Evolutionary conservation across 73 alveolate species (phyloP).

Genomic region (Urostyla sp.): DNA sequence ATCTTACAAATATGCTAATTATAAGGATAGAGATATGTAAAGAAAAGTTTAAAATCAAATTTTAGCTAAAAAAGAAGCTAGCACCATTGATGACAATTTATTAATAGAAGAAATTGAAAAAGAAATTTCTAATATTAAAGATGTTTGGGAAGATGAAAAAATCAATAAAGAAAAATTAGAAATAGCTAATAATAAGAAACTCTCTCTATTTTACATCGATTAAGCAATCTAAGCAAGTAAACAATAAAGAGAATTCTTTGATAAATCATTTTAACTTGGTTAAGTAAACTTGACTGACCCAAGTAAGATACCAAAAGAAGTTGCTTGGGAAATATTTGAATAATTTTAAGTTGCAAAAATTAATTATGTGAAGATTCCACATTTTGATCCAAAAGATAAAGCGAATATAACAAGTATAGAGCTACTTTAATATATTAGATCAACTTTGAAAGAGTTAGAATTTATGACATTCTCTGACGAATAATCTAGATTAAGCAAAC

Average conservation of each 20-base stretch:
- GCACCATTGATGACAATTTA: constrained; percentile 34
- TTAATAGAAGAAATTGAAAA: constrained; percentile 21
- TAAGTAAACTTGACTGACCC: constrained; percentile 69
- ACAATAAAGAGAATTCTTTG: constrained; percentile 52
- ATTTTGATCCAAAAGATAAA: constrained; percentile 77
- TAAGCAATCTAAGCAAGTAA: constrained; percentile 12
- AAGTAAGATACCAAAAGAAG: constrained; percentile 85
- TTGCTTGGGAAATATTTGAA: constrained; percentile 81
- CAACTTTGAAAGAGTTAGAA: constrained; percentile 79
- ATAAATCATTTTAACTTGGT: constrained; percentile 36
- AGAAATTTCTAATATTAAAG: constrained; percentile 23
- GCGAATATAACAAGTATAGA: constrained; percentile 75
- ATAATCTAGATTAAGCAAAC: constrained; percentile 65
- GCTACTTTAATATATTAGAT: constrained; percentile 70
- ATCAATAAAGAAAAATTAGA: constrained; percentile 55
- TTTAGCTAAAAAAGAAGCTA: constrained; percentile 20
- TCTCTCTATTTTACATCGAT: constrained; percentile 42
- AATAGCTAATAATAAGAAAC: constrained; percentile 33
- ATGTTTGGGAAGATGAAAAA: constrained; percentile 58
- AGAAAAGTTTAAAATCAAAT: constrained; percentile 7
- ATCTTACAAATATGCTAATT: constrained; percentile 46
- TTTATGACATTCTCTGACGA: constrained; percentile 85
- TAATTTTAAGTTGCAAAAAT: constrained; percentile 74
- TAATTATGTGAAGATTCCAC: constrained; percentile 72
- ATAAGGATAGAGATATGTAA: constrained; percentile 26